Percentiles rank a stretch among this genome's conserved stretches.
These are phyloP conservation scores for Coemansia sp. DNA, from an alignment of 192 early-diverging fungal species.

Conservation along the genomic window DNA sequence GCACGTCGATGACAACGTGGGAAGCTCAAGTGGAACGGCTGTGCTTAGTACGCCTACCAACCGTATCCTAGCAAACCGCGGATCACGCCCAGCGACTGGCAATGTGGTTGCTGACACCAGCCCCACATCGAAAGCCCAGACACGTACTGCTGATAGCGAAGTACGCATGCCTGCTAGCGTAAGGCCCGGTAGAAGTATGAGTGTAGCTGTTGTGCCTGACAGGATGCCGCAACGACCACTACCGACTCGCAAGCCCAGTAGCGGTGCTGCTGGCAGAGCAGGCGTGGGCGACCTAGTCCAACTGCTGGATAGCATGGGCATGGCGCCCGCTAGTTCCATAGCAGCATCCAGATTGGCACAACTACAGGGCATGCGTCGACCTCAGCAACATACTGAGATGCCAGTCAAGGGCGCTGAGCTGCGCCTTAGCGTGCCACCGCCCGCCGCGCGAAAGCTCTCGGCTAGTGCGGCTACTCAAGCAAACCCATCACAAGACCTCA, in stretches of 20 bases:
- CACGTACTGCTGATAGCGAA: not conserved
- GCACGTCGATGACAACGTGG: not conserved
- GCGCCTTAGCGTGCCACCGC: slow-evolving; percentile 4
- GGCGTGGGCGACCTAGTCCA: slow-evolving; percentile 8
- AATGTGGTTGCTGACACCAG: not conserved
- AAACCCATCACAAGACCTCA: not conserved
- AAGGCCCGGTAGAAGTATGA: slow-evolving; percentile 5
- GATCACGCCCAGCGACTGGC: not conserved
- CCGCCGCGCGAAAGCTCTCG: not conserved
- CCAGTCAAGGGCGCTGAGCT: not conserved
- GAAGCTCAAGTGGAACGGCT: not conserved
- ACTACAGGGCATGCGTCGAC: slow-evolving; percentile 2
- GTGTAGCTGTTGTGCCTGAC: not conserved
- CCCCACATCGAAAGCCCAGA: not conserved
- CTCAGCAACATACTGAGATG: not conserved
- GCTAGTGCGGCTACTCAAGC: not conserved
- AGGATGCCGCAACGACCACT: not conserved
- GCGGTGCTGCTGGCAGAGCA: not conserved
- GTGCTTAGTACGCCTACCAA: not conserved
- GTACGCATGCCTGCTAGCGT: not conserved
- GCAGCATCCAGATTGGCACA: not conserved
- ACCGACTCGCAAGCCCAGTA: slow-evolving; percentile 5
- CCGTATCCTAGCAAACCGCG: not conserved
- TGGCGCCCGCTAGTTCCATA: not conserved
- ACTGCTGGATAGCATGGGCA: slow-evolving; percentile 1